Percentiles rank a stretch among this genome's conserved stretches.
Conservation (phyloP, 2,329 filamentous ascomycete species). For the Teratosphaeria epicoccoides region DNA sequence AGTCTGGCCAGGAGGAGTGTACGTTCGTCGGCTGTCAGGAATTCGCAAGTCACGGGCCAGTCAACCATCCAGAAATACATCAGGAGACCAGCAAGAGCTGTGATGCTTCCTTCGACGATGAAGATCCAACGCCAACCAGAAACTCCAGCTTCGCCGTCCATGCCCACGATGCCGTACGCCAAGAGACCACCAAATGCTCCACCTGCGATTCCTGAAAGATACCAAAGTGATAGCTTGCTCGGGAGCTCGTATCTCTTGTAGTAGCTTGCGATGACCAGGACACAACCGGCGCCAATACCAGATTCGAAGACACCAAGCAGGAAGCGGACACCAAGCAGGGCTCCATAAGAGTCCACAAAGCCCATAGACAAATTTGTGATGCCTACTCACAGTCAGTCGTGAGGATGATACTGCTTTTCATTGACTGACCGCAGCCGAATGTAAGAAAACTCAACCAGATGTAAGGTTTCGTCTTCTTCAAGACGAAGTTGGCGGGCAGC, state of each 20-base stretch:
- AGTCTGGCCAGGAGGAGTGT: slow-evolving; percentile 34
- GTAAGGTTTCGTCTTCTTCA: slow-evolving; percentile 35
- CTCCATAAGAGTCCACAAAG: slow-evolving; percentile 22
- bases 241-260: slow-evolving; percentile 63
- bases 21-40: slow-evolving; percentile 40
- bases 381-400: no score
- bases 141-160: slow-evolving; percentile 37
- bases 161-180: slow-evolving; percentile 44
- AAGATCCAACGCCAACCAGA: slow-evolving; percentile 43
- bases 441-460: slow-evolving; percentile 30
- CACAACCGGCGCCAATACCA: slow-evolving; percentile 51
- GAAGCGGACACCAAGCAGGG: slow-evolving; percentile 30
- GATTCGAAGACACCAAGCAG: slow-evolving; percentile 33
- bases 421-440: slow-evolving; percentile 38
- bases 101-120: slow-evolving; percentile 44
- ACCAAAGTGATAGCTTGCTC: slow-evolving; percentile 49
- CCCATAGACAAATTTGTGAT: slow-evolving; percentile 22
- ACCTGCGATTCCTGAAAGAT: slow-evolving; percentile 43
- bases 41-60: slow-evolving; percentile 36
- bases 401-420: no score
- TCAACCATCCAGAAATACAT: slow-evolving; percentile 22
- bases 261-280: slow-evolving; percentile 63
- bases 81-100: not conserved
- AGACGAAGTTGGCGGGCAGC: slow-evolving; percentile 31
- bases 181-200: slow-evolving; percentile 39